A percentile compares a stretch with the other conserved stretches of the same genome.
These are phyloP conservation scores for Penicillium sp. DNA, from an alignment of 2,329 filamentous ascomycete species.

Conservation along the genomic window DNA sequence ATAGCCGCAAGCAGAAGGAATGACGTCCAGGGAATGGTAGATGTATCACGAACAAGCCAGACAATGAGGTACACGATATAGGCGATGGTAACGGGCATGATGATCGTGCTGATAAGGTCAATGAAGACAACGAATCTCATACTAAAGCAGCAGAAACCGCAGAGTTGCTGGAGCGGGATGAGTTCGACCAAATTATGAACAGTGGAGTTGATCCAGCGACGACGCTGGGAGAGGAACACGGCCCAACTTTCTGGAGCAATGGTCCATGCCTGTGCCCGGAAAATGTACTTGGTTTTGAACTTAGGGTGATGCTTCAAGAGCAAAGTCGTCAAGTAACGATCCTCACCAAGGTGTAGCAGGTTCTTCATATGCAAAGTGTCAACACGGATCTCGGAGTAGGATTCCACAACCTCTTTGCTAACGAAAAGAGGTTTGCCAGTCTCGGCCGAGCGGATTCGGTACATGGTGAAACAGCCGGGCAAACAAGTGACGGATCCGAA, in stretches of 20 bases:
- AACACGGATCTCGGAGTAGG: constrained; percentile 90
- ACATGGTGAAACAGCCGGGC: constrained; percentile 99
- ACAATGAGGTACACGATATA: constrained; percentile 92
- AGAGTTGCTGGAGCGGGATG: constrained; percentile 89
- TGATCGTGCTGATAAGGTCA: constrained; percentile 87
- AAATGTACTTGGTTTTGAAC: constrained; percentile 99
- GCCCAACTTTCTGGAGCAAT: constrained; percentile 93
- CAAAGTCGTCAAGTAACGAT: constrained; percentile 94
- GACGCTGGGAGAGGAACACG: constrained; percentile 96
- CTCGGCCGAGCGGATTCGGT: constrained; percentile 91
- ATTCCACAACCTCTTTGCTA: constrained; percentile 85
- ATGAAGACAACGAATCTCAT: constrained; percentile 98
- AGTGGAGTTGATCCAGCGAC: constrained; percentile 99
- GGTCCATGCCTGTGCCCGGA: constrained; percentile 91
- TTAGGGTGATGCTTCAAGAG: constrained; percentile 89
- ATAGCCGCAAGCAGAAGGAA: constrained; percentile 94
- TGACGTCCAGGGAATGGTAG: constrained; percentile 77
- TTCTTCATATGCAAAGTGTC: constrained; percentile 99
- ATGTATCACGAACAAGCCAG: constrained; percentile 65
- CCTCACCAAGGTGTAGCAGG: constrained; percentile 91
- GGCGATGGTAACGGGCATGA: constrained; percentile 87
- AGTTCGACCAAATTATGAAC: constrained; percentile 97
- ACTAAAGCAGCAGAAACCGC: constrained; percentile 99
- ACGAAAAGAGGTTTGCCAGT: constrained; percentile 96
- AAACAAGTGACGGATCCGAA: constrained; percentile 98